Base-by-base conservation (phyloP, 371 early-diverging fungal species). In the Mucor circinelloides region DNA sequence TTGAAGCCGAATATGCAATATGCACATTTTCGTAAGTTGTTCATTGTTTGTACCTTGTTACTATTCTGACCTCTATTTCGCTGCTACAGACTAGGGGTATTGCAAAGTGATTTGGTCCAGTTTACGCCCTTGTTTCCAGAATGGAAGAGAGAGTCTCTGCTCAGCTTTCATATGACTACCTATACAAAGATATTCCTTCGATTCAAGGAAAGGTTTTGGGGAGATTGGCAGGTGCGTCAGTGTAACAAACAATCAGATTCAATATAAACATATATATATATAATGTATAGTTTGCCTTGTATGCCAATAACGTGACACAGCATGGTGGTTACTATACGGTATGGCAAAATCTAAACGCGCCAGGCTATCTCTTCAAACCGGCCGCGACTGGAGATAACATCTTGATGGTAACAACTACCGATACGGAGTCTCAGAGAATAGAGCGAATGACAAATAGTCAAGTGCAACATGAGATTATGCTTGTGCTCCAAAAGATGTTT, bases 271-370 rank as follows among this genome's bases (percentile, higher is more conserved):
- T 50, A 31, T 32, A 48, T 32, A 28, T 50, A 31, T 32, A 48
- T 32, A 32, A 13, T 48, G 3, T 40, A 4, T 17, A 81, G 77
- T 82, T 80, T 70, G 76, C 78, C 25, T 62, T 82, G 40, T 82
- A 78, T 73, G 80, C 83, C 32, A 69, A 71, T 40, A 73, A 75
- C 38, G 52, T 63, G 10, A 72, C 69, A 44, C 67, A 67, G 17
- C 67, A 70, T 50, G 67, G 65, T 7, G 77, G 80, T 2, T 66
- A 78, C 38, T 83, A 78, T 60, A 76, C 80, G 1, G 75, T 83
- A 0, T 83, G 84, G 84, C 84, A 83, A 64, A 79, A 79, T 30
- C 64, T 83, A 10, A 74, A 77, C 59, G 80, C 78, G 15, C 81
- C 79, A 31, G 80, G 80, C 6, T 80, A 77, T 63, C 50, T 80